Conservation (phyloP, 106 monocot species). For the Triglochin maritima region DNA sequence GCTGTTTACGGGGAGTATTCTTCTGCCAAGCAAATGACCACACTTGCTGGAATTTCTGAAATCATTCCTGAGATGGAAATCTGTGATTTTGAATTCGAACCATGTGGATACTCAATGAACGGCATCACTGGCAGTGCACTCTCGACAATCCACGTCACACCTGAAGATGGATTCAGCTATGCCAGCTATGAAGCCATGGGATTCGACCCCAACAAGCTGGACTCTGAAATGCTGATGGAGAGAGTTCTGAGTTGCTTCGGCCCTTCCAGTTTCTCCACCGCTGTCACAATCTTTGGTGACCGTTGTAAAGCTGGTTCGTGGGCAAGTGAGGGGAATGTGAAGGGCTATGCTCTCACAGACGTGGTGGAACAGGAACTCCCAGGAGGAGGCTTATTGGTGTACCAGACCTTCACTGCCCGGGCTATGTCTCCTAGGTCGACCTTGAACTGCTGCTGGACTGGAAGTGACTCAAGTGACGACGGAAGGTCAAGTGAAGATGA, state of each 20-base stretch:
- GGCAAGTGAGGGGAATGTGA: constrained; percentile 5
- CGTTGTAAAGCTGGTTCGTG: constrained; percentile 10
- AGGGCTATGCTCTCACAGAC: constrained; percentile 17
- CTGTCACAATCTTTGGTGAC: constrained; percentile 33
- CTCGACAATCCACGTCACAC: constrained; percentile 77
- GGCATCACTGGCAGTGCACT: constrained; percentile 34
- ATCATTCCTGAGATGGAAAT: constrained; percentile 95
- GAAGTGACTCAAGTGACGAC: constrained; percentile 6
- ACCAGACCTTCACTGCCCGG: constrained; percentile 23
- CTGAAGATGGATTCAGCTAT: constrained; percentile 75
- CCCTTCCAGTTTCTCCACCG: constrained; percentile 30
- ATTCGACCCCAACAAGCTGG: constrained; percentile 28
- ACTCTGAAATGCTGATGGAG: constrained; percentile 27
- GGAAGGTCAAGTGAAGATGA: constrained; percentile 6
- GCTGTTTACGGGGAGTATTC: constrained; percentile 13
- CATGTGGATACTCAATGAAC: constrained; percentile 90
- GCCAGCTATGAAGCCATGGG: constrained; percentile 86
- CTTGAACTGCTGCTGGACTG: constrained; percentile 33
- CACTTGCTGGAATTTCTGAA: constrained; percentile 47
- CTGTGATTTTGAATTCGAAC: constrained; percentile 86
- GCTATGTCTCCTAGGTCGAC: constrained; percentile 32
- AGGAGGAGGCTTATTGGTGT: constrained; percentile 24
- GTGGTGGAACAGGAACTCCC: constrained; percentile 20
- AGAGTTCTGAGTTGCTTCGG: constrained; percentile 32
- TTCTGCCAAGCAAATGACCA: constrained; percentile 63